These are phyloP conservation scores for Camellia granthamiana DNA, from an alignment of 148 eudicot genomes.

Conservation along the genomic window DNA sequence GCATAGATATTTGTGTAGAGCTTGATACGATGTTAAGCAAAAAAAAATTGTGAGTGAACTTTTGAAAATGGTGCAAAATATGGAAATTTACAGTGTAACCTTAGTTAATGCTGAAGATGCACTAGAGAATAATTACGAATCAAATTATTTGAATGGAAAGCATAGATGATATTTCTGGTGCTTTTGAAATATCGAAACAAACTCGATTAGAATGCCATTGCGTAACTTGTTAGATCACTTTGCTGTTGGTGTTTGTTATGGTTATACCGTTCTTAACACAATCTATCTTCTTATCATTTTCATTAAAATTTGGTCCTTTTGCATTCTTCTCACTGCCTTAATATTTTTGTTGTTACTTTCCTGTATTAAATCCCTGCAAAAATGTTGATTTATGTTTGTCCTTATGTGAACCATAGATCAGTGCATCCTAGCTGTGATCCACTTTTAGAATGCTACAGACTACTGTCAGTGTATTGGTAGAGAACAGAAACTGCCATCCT, in stretches of 20 bases:
- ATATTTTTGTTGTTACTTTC: neutral
- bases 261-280: neutral
- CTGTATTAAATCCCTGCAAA: neutral
- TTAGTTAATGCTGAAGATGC: neutral
- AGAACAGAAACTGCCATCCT: neutral
- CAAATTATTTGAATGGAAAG: neutral
- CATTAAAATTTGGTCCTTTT: no score
- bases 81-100: neutral
- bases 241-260: neutral
- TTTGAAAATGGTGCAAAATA: neutral
- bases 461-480: neutral
- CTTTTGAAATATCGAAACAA: neutral
- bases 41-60: neutral
- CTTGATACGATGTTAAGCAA: neutral
- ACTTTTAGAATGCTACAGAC: neutral
- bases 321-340: no score
- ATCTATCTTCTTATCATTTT: neutral
- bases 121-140: neutral
- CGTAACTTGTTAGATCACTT: neutral
- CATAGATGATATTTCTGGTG: neutral
- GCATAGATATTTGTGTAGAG: neutral
- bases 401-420: neutral
- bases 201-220: neutral
- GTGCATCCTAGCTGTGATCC: neutral
- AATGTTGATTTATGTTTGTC: slow-evolving; percentile 5